Evolutionary conservation across 306 rosid species (phyloP).

Genomic region (Lathyrus oleraceus): DNA sequence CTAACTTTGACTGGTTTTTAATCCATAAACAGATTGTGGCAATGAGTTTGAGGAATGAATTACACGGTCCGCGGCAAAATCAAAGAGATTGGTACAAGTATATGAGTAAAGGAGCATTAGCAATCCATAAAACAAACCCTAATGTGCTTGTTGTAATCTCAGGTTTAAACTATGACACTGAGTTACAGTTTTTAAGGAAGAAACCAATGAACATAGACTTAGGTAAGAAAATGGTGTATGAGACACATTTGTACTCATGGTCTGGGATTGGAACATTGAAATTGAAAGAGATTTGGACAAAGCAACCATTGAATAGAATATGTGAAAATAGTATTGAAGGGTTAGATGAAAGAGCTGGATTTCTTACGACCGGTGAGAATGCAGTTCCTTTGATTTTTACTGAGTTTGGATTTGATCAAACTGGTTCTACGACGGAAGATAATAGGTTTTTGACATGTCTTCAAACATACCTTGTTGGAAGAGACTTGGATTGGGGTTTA

Average conservation of each 20-base stretch:
- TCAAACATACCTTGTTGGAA: constrained; percentile 50
- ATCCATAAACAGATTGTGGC: constrained; percentile 46
- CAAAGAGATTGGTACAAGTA: constrained; percentile 43
- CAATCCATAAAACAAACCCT: constrained; percentile 47
- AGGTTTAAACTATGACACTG: constrained; percentile 56
- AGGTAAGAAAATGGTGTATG: constrained; percentile 48
- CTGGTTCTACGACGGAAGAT: constrained; percentile 27
- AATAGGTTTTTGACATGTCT: constrained; percentile 61
- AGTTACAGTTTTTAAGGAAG: constrained; percentile 43
- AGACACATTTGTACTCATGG: constrained; percentile 59
- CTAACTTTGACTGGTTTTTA: neutral
- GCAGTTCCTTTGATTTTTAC: constrained; percentile 49
- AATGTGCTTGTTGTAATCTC: constrained; percentile 48
- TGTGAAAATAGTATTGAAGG: constrained; percentile 40
- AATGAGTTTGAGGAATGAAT: constrained; percentile 60
- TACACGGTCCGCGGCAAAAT: constrained; percentile 56
- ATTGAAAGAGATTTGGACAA: constrained; percentile 40
- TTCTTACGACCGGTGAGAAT: constrained; percentile 38
- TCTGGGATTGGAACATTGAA: constrained; percentile 52
- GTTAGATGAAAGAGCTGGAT: constrained; percentile 45
- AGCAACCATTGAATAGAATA: constrained; percentile 51
- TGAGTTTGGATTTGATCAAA: constrained; percentile 54
- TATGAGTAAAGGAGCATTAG: constrained; percentile 42
- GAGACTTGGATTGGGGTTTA: constrained; percentile 62
- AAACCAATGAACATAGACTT: constrained; percentile 38